These are phyloP conservation scores for Ceratocystis cubensis DNA, from an alignment of 2,329 filamentous ascomycete genomes.

Conservation along the genomic window DNA sequence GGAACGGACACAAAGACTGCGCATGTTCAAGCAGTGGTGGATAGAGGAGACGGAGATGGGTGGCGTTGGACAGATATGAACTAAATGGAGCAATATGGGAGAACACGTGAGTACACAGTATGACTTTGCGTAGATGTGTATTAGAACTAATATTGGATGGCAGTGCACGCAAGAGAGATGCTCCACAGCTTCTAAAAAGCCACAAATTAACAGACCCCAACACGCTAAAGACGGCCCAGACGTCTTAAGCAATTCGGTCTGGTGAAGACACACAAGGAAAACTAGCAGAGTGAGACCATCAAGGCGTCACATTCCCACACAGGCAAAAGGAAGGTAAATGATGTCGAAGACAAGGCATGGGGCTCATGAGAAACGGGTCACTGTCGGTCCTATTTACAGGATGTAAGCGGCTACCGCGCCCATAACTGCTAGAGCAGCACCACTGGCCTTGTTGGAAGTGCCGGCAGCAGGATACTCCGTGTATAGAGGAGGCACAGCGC, in stretches of 20 bases:
- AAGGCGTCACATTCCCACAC: neutral
- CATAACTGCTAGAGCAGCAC: slow-evolving; percentile 18
- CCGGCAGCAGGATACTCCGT: slow-evolving; percentile 20
- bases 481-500: slow-evolving; percentile 16
- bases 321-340: neutral
- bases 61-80: neutral
- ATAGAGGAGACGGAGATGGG: slow-evolving; percentile 33
- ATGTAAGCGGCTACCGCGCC: slow-evolving; percentile 19
- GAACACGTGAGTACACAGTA: neutral
- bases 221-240: neutral
- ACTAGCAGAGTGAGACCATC: neutral
- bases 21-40: slow-evolving; percentile 47
- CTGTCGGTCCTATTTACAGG: slow-evolving; percentile 9
- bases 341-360: neutral
- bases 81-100: neutral
- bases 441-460: slow-evolving; percentile 15
- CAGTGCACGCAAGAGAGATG: neutral
- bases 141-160: neutral
- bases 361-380: neutral
- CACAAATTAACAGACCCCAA: neutral
- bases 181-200: neutral
- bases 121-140: neutral
- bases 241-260: neutral
- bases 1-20: slow-evolving; percentile 41
- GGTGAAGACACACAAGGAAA: neutral